Conservation (phyloP, 108 stramenopile species). For the Fistulifera pelliculosa region DNA sequence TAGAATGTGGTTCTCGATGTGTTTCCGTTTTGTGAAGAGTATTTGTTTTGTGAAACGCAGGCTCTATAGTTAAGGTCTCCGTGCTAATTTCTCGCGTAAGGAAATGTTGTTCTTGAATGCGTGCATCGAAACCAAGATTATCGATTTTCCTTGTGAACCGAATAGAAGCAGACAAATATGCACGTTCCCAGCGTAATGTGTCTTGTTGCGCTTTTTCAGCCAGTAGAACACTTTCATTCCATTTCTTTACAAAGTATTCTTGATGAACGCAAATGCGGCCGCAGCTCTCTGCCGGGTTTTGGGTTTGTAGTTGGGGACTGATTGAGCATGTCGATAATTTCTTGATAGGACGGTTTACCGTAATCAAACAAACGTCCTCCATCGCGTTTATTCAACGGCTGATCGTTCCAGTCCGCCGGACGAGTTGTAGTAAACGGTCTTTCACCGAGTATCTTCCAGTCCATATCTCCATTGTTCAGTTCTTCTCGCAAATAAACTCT, state of each 20-base stretch:
- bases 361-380: conserved; percentile 18
- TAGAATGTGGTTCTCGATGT: too few relatives aligned
- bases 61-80: too few relatives aligned
- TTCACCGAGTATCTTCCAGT: conserved; percentile 18
- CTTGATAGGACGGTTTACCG: conserved; percentile 18
- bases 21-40: too few relatives aligned
- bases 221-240: too few relatives aligned
- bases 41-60: too few relatives aligned
- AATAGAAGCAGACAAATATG: too few relatives aligned
- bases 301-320: conserved; percentile 5
- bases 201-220: too few relatives aligned
- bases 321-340: conserved; percentile 15
- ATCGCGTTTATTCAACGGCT: conserved; percentile 11
- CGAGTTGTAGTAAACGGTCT: not conserved
- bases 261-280: conserved; percentile 23
- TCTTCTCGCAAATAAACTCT: conserved; percentile 7
- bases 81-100: too few relatives aligned
- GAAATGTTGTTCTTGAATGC: too few relatives aligned
- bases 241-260: conserved; percentile 17
- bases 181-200: too few relatives aligned
- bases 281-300: conserved; percentile 17
- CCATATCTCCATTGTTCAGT: conserved; percentile 3
- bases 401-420: conserved; percentile 12
- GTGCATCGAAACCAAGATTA: too few relatives aligned
- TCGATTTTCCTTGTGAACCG: too few relatives aligned